Evolutionary conservation across 176 grass and related monocot species (phyloP), one percentile per base, ranked within the genome.

Genomic region (Stipa capillata): DNA sequence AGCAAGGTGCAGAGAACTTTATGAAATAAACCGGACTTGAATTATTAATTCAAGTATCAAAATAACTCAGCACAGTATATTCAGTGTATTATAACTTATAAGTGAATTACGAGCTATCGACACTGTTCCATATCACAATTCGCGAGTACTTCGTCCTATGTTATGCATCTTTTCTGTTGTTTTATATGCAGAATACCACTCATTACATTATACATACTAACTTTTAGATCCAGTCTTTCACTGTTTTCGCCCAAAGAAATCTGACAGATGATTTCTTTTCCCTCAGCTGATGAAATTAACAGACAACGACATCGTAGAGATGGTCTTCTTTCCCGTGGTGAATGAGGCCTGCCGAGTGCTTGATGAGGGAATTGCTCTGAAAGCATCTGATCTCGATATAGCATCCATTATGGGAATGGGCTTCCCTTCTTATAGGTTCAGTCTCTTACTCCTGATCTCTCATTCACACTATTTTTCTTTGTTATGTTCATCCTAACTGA

Each of bases 291-390:
- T 84, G 75, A 90, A 88, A 87, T 79, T 97, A 73, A 73, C 81
- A 56, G 87, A 90, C 57, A 83, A 92, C 35, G 94, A 91, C 53
- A 90, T 97, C 0, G 72, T 94, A 33, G 94, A 92, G 79, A 90
- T 92, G 83, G 34, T 94, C 52, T 92, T 97, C 55, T 90, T 97
- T 39, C 91, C 91, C 1, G 91, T 94, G 7, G 87, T 97, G 70
- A 97, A 97, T 74, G 91, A 97, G 79, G 91, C 91, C 36, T 97
- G 89, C 58, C 86, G 89, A 20, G 82, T 97, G 32, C 94, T 97
- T 49, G 86, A 97, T 48, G 86, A 94, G 76, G 87, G 91, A 31
- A 92, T 97, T 61, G 80, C 75, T 82, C n/a, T 92, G 34, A 97
- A 94, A 86, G 83, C 91, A 69, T 92, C 89, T 48, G 94, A 97